These are phyloP conservation scores for Penicillium sp. DNA, from an alignment of 2,329 filamentous ascomycete species.

Conservation along the genomic window DNA sequence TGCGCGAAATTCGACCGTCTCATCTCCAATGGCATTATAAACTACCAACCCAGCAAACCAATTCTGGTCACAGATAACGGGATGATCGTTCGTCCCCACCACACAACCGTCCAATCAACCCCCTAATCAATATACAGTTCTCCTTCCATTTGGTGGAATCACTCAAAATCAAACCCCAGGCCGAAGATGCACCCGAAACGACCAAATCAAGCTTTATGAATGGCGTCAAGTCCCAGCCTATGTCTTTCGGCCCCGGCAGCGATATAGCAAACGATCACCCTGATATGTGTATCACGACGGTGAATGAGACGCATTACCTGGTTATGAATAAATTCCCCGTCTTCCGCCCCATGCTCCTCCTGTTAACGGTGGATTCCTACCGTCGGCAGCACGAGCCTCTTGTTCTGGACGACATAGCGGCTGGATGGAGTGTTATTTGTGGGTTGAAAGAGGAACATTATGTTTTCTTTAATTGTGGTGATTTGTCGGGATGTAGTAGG, in stretches of 20 bases:
- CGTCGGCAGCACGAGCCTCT: constrained; percentile 48
- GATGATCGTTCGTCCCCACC: constrained; percentile 10
- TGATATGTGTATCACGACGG: constrained; percentile 42
- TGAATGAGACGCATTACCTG: constrained; percentile 47
- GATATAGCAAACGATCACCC: constrained; percentile 45
- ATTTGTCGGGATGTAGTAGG: constrained; percentile 46
- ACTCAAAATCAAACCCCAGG: constrained; percentile 8
- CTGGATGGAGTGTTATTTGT: constrained; percentile 35
- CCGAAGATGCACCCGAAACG: constrained; percentile 2
- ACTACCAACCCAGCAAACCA: constrained; percentile 8
- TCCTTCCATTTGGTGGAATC: constrained; percentile 9
- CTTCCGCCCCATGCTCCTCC: constrained; percentile 48
- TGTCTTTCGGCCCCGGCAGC: constrained; percentile 21
- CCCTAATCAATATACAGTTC: constrained; percentile 2
- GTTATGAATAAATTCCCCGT: constrained; percentile 52
- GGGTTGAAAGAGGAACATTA: constrained; percentile 33
- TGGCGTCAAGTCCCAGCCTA: not conserved
- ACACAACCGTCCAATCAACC: not conserved
- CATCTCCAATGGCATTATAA: constrained; percentile 9
- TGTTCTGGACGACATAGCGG: constrained; percentile 41
- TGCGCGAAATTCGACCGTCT: constrained; percentile 14
- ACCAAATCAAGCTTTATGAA: not conserved
- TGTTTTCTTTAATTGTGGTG: constrained; percentile 50
- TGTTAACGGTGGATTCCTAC: constrained; percentile 50
- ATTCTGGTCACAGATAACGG: constrained; percentile 6